These are phyloP conservation scores for Neofusicoccum cordaticola DNA, from an alignment of 2,329 filamentous ascomycete genomes.

Conservation along the genomic window DNA sequence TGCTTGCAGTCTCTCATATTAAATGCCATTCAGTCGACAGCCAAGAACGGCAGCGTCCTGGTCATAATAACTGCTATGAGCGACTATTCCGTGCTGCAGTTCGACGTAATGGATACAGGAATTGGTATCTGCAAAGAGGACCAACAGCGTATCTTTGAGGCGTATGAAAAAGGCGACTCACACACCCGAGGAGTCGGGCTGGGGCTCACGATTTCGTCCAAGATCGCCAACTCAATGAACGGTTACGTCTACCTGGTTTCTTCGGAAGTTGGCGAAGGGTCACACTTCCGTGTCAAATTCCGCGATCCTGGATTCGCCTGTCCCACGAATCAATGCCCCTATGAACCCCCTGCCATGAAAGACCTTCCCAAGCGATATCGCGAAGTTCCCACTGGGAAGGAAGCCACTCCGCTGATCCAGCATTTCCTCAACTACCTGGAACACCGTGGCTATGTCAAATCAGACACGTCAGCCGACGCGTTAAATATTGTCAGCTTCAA, in stretches of 20 bases:
- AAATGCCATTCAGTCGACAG: conserved; percentile 44
- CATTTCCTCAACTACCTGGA: conserved; percentile 22
- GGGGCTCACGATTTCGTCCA: conserved; percentile 43
- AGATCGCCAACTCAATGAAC: conserved; percentile 41
- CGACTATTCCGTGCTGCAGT: conserved; percentile 30
- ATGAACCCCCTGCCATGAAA: background rate
- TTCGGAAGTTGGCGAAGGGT: conserved; percentile 36
- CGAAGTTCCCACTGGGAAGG: conserved; percentile 11
- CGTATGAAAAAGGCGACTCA: conserved; percentile 43
- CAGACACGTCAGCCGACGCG: conserved; percentile 15
- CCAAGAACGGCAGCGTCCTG: conserved; percentile 33
- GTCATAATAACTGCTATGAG: conserved; percentile 32
- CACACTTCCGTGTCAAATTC: conserved; percentile 41
- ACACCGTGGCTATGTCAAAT: conserved; percentile 18
- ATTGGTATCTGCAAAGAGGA: conserved; percentile 38
- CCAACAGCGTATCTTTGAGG: conserved; percentile 41
- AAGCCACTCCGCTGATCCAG: background rate
- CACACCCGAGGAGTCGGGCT: conserved; percentile 43
- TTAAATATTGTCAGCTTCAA: conserved; percentile 30
- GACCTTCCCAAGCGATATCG: conserved; percentile 20
- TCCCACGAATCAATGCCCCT: conserved; percentile 1
- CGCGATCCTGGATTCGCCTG: conserved; percentile 26
- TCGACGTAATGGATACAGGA: conserved; percentile 47
- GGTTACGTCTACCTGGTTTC: conserved; percentile 39
- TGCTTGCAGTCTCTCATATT: conserved; percentile 42